Base-by-base conservation (phyloP, 2,329 filamentous ascomycete species). In the Hirsutella rhossiliensis region DNA sequence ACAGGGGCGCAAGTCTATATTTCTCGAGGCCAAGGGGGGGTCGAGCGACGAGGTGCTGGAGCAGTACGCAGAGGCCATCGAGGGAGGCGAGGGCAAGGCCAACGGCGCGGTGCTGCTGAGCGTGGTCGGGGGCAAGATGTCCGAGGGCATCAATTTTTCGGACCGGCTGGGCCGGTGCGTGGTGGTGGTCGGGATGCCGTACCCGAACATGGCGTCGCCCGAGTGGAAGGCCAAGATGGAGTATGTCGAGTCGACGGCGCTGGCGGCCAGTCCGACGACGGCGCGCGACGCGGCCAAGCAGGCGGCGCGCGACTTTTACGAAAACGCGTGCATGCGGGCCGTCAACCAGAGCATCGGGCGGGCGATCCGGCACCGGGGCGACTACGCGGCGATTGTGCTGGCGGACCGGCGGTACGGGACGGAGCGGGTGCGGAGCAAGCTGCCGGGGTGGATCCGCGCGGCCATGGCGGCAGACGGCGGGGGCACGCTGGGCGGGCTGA, bases 101-200 rank as follows among this genome's bases (percentile, higher is more conserved):
- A 54, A 48, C 13, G 89, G 89, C 0, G 90, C 85, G 0, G 66
- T 97, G 0, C 74, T 98, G 0, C 75, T 98, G 23, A 89, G 87
- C 43, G 89, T 98, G 3, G 83, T 98, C 3, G 90, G 90, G 44
- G 92, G 92, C 13, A 94, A 90, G 52, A 82, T 98, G 66, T 94
- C 87, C 46, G 92, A 98, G 64, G 92, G 92, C 51, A 98, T 98
- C 67, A 98, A 98, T 64, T 98, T 98, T 66, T 90, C 87, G 1
- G 89, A 98, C 64, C 73, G 75, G 3, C 78, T 98, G 0, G 92
- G 92, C 1, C 81, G 92, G 23, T 90, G 86, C 43, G 88, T 98
- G 9, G 69, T 94, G 13, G 84, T 97, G n/a, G 78, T 97, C 13
- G 92, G 92, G 0, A 68, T 98, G 4, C 92, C 92, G 0, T 98